Conservation (phyloP, 2,329 filamentous ascomycete species). For the Calonectria crousiana region DNA sequence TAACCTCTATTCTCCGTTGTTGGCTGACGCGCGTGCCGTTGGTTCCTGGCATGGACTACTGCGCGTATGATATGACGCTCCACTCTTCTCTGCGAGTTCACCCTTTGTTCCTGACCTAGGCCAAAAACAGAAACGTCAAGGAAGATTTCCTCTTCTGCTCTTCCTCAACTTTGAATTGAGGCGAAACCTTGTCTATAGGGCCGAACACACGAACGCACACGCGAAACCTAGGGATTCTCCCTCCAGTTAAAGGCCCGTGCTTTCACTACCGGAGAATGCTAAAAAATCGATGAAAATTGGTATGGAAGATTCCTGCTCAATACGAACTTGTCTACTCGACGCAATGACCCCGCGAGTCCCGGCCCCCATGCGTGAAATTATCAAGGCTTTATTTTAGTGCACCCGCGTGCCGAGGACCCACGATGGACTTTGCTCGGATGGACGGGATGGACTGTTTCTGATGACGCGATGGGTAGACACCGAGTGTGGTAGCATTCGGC, state of each 20-base stretch:
- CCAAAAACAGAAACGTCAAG: no score
- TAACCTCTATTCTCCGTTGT: not conserved
- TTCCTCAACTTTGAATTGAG: no score
- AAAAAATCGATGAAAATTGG: not conserved
- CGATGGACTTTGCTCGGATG: not conserved
- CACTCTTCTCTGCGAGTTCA: not conserved
- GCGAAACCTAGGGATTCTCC: no score
- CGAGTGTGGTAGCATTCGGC: not conserved
- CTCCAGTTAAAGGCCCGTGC: not conserved
- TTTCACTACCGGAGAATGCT: not conserved
- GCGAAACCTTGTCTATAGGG: no score
- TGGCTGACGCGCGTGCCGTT: not conserved
- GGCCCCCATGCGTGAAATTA: not conserved
- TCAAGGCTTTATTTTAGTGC: not conserved
- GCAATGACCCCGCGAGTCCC: not conserved
- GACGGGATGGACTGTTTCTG: not conserved
- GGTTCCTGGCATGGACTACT: slow-evolving; percentile 2
- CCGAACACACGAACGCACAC: no score
- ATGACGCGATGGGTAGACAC: not conserved
- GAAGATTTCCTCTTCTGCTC: no score
- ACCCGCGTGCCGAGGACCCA: not conserved
- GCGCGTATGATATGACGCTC: not conserved
- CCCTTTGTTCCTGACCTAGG: not conserved
- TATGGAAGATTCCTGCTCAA: no score
- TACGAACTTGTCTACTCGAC: no score